phyloP scores from a whole-genome alignment of 2,329 filamentous ascomycete species.

The Lomentospora prolificans region DNA sequence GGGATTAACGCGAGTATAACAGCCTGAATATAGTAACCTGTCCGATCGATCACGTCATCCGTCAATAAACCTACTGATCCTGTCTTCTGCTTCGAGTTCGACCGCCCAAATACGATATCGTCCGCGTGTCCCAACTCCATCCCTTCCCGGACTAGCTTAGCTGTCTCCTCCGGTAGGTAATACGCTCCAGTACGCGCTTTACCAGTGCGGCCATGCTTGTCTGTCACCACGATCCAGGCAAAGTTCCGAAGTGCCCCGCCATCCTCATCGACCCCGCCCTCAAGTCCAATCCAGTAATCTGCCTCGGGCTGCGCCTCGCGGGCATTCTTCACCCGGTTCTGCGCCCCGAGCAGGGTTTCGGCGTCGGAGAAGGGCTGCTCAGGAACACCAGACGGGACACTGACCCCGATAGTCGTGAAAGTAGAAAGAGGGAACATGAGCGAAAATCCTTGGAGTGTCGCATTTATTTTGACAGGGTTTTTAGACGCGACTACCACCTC shows the following conservation, averaged over 20 bases:
- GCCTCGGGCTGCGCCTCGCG: slow-evolving; percentile 19
- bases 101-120: slow-evolving; percentile 25
- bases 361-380: slow-evolving; percentile 28
- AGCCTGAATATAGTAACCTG: slow-evolving; percentile 27
- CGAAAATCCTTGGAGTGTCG: slow-evolving; percentile 24
- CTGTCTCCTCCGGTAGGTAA: slow-evolving; percentile 26
- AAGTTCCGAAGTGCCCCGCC: slow-evolving; percentile 23
- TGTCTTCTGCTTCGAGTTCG: slow-evolving; percentile 26
- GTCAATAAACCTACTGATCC: slow-evolving; percentile 31
- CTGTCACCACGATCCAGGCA: slow-evolving; percentile 28
- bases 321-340: slow-evolving; percentile 25
- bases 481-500: slow-evolving; percentile 22
- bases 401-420: slow-evolving; percentile 19
- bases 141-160: slow-evolving; percentile 23
- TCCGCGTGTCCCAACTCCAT: slow-evolving; percentile 31
- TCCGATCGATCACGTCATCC: slow-evolving; percentile 24
- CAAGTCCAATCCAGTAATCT: slow-evolving; percentile 30
- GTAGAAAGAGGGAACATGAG: slow-evolving; percentile 21
- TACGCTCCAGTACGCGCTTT: slow-evolving; percentile 28
- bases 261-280: slow-evolving; percentile 27
- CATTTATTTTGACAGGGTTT: slow-evolving; percentile 29
- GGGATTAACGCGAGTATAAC: slow-evolving; percentile 31
- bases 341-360: slow-evolving; percentile 27
- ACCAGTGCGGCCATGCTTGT: slow-evolving; percentile 19
- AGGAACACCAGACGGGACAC: slow-evolving; percentile 27